A percentile compares a stretch with the other conserved stretches of the same genome.
phyloP scores from a whole-genome alignment of 2,329 filamentous ascomycete genomes.

The Paraphaeosphaeria sporulosa region DNA sequence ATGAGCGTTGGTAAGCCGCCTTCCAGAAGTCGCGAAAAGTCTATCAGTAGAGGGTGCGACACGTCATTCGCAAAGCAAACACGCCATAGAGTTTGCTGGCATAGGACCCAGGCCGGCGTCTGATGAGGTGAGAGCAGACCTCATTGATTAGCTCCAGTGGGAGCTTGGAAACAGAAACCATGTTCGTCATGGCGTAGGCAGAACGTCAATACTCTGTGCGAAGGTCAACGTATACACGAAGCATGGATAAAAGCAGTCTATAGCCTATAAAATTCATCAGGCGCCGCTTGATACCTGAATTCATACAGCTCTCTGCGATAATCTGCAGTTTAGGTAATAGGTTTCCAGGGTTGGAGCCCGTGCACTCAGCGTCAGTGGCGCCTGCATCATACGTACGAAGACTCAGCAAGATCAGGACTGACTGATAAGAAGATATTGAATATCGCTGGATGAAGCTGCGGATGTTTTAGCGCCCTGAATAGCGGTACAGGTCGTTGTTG shows the following conservation, averaged over 20 bases:
- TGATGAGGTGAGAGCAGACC: background rate
- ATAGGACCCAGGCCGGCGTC: background rate
- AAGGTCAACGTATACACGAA: background rate
- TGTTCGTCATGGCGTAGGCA: background rate
- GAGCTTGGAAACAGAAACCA: background rate
- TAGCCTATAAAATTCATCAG: no score
- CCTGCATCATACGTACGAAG: no score
- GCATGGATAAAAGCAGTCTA: background rate
- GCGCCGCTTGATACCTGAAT: no score
- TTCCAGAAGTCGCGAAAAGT: conserved; percentile 11
- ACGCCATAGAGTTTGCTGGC: background rate
- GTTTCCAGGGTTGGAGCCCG: no score
- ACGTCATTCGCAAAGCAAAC: conserved; percentile 13
- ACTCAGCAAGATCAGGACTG: no score
- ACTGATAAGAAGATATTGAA: no score
- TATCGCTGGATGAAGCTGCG: no score
- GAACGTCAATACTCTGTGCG: background rate
- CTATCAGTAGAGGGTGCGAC: conserved; percentile 8
- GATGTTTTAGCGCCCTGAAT: no score
- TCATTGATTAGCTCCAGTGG: background rate
- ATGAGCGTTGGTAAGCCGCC: conserved; percentile 14
- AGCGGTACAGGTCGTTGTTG: no score
- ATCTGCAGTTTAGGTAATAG: no score
- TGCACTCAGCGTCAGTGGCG: no score
- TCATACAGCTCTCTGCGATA: no score